Evolutionary conservation across 169 alveolate genomes (phyloP).

Genomic region (Eimeria maxima): DNA sequence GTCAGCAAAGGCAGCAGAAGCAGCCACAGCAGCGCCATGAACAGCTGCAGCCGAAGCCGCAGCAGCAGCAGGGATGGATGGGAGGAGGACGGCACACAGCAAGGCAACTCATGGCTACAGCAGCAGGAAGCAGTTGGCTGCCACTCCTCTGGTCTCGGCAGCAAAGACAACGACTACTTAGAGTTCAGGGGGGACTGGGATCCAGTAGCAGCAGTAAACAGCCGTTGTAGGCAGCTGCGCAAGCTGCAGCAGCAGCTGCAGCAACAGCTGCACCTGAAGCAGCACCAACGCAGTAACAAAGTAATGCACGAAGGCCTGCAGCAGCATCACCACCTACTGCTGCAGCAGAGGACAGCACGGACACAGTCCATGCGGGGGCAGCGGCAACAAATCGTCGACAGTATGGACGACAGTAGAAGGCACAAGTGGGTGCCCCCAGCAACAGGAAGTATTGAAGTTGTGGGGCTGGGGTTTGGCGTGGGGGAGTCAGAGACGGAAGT

Average conservation of each 20-base stretch:
- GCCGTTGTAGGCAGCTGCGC: slow-evolving; percentile 3
- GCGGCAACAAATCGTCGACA: background rate
- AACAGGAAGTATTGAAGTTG: background rate
- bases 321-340: slow-evolving; percentile 7
- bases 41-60: background rate
- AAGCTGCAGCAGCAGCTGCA: too few species aligned
- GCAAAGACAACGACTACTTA: background rate
- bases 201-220: slow-evolving; percentile 8
- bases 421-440: background rate
- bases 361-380: background rate
- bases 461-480: background rate
- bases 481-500: slow-evolving; percentile 18
- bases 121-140: slow-evolving; percentile 10
- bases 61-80: background rate
- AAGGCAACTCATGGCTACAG: background rate
- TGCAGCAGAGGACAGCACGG: background rate
- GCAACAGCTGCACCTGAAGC: too few species aligned
- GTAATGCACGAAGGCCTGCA: background rate
- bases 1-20: background rate
- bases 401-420: too few species aligned
- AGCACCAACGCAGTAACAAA: background rate
- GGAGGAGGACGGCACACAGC: background rate
- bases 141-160: background rate
- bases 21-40: background rate
- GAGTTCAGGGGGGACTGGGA: slow-evolving; percentile 47